Percentiles rank a stretch among this genome's conserved stretches.
phyloP scores from a whole-genome alignment of 371 early-diverging fungal species.

The Zychaea mexicana region DNA sequence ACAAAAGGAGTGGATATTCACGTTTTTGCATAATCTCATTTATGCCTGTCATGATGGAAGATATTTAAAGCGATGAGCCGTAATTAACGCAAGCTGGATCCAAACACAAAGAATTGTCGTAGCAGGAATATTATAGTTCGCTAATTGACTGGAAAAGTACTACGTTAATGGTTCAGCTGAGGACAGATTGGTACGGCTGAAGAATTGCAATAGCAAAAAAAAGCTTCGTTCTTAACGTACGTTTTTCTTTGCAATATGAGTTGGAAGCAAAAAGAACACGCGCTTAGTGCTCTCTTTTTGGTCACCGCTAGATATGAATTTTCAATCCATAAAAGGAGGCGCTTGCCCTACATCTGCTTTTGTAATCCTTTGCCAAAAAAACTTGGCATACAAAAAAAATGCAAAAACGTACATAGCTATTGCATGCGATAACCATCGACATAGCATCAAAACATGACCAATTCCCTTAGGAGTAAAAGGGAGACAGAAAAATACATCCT shows the following conservation, averaged over 20 bases:
- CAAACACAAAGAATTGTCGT: neutral
- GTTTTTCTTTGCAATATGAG: neutral
- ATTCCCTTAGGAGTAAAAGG: neutral
- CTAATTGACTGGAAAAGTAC: too few species aligned
- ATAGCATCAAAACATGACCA: neutral
- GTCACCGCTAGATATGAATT: neutral
- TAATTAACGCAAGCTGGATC: neutral
- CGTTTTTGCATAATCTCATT: constrained; percentile 38
- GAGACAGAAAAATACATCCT: too few species aligned
- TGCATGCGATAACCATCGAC: neutral
- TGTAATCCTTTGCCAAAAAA: too few species aligned
- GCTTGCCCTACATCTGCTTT: too few species aligned
- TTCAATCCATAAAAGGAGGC: neutral
- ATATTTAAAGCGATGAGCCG: neutral
- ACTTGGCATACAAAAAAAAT: too few species aligned
- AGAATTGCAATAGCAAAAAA: neutral
- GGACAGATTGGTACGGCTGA: neutral
- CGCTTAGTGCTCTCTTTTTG: neutral
- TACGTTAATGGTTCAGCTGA: too few species aligned
- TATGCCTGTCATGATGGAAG: constrained; percentile 9
- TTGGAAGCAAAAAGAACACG: neutral
- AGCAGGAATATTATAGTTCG: too few species aligned
- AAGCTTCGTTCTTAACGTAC: too few species aligned
- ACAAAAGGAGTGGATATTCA: constrained; percentile 8
- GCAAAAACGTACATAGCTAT: too few species aligned